Evolutionary conservation across 306 rosid species (phyloP).

Genomic region (Prunus mume): DNA sequence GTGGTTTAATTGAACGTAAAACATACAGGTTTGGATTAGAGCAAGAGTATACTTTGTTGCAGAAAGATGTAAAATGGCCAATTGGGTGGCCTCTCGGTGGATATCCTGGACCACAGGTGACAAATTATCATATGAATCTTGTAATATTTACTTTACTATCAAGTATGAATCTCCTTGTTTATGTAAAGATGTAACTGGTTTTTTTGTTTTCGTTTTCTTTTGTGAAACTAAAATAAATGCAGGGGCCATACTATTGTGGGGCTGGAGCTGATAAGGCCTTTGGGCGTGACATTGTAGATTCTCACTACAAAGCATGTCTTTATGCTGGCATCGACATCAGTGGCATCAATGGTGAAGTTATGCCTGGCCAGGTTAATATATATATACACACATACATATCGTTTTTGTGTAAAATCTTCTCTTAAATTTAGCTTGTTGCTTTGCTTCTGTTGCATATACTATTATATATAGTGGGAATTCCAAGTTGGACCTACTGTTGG

Average conservation of each 20-base stretch:
- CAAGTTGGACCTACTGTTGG: conserved; percentile 21
- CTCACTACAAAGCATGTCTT: conserved; percentile 71
- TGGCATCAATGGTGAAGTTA: conserved; percentile 73
- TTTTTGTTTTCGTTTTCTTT: neutral
- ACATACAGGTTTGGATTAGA: conserved; percentile 60
- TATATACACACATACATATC: too few species aligned
- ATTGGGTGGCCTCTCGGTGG: conserved; percentile 75
- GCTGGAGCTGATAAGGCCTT: conserved; percentile 65
- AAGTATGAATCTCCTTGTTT: too few species aligned
- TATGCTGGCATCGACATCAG: conserved; percentile 66
- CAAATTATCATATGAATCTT: neutral
- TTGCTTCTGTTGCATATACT: too few species aligned
- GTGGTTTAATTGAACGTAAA: neutral
- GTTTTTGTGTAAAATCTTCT: too few species aligned
- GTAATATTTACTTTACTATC: neutral
- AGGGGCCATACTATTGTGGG: conserved; percentile 62
- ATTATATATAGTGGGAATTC: neutral
- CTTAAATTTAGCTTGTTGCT: too few species aligned
- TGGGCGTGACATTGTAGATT: conserved; percentile 67
- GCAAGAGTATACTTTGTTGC: conserved; percentile 61
- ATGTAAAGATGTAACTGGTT: neutral
- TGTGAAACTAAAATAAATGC: neutral
- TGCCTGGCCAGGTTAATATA: conserved; percentile 64
- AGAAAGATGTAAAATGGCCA: conserved; percentile 57
- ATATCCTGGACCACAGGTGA: conserved; percentile 48